Evolutionary conservation across 2,329 filamentous ascomycete genomes (phyloP), one percentile per base, ranked within the genome.

Genomic region (Ophiosphaerella korrae): DNA sequence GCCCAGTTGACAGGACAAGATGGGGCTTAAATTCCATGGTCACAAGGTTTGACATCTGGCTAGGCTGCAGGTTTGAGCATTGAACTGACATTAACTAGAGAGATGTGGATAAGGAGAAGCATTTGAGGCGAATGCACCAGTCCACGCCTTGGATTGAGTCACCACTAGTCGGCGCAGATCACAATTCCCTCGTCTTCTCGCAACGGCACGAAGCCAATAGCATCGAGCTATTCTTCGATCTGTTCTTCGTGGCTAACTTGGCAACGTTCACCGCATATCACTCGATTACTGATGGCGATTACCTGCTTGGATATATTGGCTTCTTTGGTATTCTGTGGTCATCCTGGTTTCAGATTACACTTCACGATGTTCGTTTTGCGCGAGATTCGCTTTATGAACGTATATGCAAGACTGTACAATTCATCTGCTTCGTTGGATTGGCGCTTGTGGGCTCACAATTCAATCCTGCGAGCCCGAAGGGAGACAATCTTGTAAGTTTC

Each of bases 321-420:
- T 74, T 75, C 57, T 74, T 74, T 40, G 70, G 66, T 23, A 70
- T 75, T 33, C 48, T 75, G 8, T 75, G 72, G 72, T 66, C 64
- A 5, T 64, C 54, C 8, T 75, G 72, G 72, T 74, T 74, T 50
- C 70, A 75, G 48, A 66, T 74, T 42, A 73, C 70, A 11, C 64
- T 75, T 4, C 69, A 74, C 51, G 72, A 75, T 67, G 71, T 74
- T n/a, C 68, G 71, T 1, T 74, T 74, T 52, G 70, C 72, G 2
- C 62, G 71, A 42, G 72, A 74, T 43, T 70, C 64, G 9, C 58
- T 74, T 2, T 75, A 72, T 48, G 72, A 75, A 60, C 66, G 72
- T 7, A 48, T 58, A 7, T 74, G 70, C 66, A 75, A 74, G 53
- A 65, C 64, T 3, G 43, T 71, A 1, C 72, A 75, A 43, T 73